Evolutionary conservation across 2,329 filamentous ascomycete species (phyloP).

Genomic region (Rugonectria rugulosa): DNA sequence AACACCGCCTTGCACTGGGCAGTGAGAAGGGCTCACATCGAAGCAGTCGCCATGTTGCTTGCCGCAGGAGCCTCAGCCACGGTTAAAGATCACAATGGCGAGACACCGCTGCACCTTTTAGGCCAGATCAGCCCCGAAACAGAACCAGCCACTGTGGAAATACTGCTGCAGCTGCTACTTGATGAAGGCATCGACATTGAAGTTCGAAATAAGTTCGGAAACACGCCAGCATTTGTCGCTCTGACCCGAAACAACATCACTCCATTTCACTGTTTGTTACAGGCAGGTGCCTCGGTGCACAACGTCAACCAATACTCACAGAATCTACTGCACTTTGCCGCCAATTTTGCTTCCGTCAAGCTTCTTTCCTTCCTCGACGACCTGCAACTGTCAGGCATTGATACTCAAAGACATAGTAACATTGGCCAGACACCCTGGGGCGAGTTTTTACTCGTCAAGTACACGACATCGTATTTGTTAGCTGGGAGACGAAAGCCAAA

Average conservation of each 20-base stretch:
- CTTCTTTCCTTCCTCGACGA: not conserved
- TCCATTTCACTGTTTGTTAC: not conserved
- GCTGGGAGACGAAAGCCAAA: too few relatives aligned
- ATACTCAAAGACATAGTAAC: not conserved
- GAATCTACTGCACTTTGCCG: rapidly evolving
- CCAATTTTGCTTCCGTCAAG: rapidly evolving
- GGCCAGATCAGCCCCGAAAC: rapidly evolving
- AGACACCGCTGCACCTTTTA: not conserved
- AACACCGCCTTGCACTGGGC: not conserved
- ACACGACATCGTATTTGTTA: too few relatives aligned
- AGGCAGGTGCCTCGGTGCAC: not conserved
- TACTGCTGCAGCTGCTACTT: not conserved
- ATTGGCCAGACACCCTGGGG: not conserved
- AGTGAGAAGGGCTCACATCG: rapidly evolving
- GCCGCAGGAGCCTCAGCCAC: conserved; percentile 13
- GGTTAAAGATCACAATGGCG: rapidly evolving
- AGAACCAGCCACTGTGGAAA: rapidly evolving
- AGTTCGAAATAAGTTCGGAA: rapidly evolving
- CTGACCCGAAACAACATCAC: rapidly evolving
- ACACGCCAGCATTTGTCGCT: rapidly evolving
- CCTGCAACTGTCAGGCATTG: not conserved
- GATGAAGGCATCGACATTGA: not conserved
- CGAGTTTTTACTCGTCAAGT: not conserved
- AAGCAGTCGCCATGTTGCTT: conserved; percentile 13
- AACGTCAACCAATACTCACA: rapidly evolving